These are phyloP conservation scores for Lunasporangiospora selenospora DNA, from an alignment of 192 early-diverging fungal species.

Conservation along the genomic window DNA sequence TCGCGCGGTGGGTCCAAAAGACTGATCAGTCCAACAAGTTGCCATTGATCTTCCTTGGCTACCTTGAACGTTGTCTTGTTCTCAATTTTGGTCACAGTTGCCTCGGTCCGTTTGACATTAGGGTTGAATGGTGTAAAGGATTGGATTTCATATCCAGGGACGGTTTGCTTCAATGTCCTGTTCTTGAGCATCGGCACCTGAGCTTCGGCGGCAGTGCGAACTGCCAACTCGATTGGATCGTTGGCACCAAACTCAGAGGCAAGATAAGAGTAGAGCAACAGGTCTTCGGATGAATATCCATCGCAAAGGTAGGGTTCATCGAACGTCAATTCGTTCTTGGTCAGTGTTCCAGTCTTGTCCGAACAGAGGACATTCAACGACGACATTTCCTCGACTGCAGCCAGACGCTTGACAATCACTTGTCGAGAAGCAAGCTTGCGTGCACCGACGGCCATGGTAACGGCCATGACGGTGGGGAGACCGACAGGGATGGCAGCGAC, in stretches of 20 bases:
- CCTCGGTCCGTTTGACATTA: constrained; percentile 85
- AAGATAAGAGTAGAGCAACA: constrained; percentile 81
- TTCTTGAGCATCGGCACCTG: constrained; percentile 48
- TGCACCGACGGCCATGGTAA: constrained; percentile 95
- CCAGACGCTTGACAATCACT: constrained; percentile 93
- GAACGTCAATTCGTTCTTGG: constrained; percentile 90
- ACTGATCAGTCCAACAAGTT: constrained; percentile 87
- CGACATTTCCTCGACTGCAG: constrained; percentile 94
- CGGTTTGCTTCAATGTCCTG: constrained; percentile 53
- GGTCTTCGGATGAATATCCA: constrained; percentile 75
- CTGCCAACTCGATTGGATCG: constrained; percentile 89
- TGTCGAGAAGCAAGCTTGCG: constrained; percentile 85
- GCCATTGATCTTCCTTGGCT: constrained; percentile 81
- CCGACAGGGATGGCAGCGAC: constrained; percentile 94
- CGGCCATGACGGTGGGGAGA: constrained; percentile 91
- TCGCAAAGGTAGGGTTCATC: constrained; percentile 80
- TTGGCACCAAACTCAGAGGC: constrained; percentile 88
- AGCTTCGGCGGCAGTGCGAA: constrained; percentile 81
- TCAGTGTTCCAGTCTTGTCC: constrained; percentile 91
- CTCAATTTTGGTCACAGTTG: constrained; percentile 73
- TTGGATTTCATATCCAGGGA: constrained; percentile 91
- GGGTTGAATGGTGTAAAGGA: constrained; percentile 92
- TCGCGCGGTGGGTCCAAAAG: constrained; percentile 86
- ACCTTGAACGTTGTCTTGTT: constrained; percentile 80
- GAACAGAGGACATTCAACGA: constrained; percentile 87